Evolutionary conservation across 108 stramenopile species (phyloP), one percentile per base, ranked within the genome.

Genomic region (Discostella pseudostelligera): DNA sequence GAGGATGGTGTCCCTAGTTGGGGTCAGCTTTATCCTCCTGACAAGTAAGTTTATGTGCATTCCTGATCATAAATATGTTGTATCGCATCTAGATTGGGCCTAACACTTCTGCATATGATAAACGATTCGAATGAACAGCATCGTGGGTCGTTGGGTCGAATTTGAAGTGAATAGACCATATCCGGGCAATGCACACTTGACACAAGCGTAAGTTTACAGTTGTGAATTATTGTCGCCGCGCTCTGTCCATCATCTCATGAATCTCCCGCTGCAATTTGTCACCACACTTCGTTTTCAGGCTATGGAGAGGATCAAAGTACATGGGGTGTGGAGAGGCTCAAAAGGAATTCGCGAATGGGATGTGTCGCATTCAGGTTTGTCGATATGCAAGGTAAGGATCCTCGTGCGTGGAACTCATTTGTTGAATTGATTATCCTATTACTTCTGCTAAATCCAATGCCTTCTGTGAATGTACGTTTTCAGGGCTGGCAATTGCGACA

Each of bases 401-500:
- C 3, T 39, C 21, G 12, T 11, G n/a, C 36, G 3, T 24, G 5
- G 14, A 21, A 24, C 6, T 51, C 3, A 51, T 19, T 19, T 24
- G 6, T 26, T 26, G 10, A 32, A 32, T 32, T 32, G 32, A 32
- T 4, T 3, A 32, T 32, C 32, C 32, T 32, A 32, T 4, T 5
- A 32, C 32, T 3, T 3, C 32, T 32, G 5, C 32, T 4, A 32
- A 32, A 32, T 32, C 32, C 32, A 32, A 32, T 32, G 32, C 32
- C 5, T 25, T 22, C 24, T 25, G 7, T n/a, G 3, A 29, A 45
- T 62, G 10, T 26, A 24, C 20, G 4, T 45, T 28, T 35, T 39
- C 24, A 65, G 65, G 54, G 69, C 69, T 19, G 69, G 69, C 2
- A 70, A 70, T 14, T 70, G 69, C 19, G 69, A 70, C 51, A 70